Evolutionary conservation across 495 filamentous ascomycete genomes (phyloP).

Genomic region (Hyaloscypha hepaticicola): DNA sequence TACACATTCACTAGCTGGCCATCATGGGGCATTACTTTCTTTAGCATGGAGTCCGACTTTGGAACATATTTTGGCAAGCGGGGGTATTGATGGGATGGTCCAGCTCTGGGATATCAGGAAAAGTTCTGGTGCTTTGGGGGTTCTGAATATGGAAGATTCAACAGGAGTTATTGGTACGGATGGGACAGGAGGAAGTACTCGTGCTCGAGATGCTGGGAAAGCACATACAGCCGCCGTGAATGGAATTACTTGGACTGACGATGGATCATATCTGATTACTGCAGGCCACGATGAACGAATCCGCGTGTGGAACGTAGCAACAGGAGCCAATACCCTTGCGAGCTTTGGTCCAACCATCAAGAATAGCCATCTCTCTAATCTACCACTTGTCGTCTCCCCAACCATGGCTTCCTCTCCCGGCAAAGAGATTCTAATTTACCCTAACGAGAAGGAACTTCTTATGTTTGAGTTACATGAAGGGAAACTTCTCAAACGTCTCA

Average conservation of each 20-base stretch:
- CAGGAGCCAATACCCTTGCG: conserved; percentile 77
- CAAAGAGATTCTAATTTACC: conserved; percentile 67
- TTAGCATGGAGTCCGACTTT: conserved; percentile 76
- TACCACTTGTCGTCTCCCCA: conserved; percentile 62
- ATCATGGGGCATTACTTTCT: conserved; percentile 67
- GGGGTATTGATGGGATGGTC: conserved; percentile 72
- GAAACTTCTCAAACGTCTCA: conserved; percentile 65
- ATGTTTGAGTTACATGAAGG: conserved; percentile 75
- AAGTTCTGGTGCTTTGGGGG: conserved; percentile 66
- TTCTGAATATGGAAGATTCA: conserved; percentile 80
- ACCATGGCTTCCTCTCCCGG: conserved; percentile 46
- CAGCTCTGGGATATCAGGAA: conserved; percentile 84
- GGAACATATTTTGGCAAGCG: conserved; percentile 76
- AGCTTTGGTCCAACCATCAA: conserved; percentile 79
- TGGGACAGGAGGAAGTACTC: conserved; percentile 47
- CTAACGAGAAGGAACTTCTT: conserved; percentile 76
- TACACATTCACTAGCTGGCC: conserved; percentile 75
- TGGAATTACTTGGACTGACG: conserved; percentile 77
- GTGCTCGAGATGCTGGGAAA: conserved; percentile 49
- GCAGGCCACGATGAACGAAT: conserved; percentile 79
- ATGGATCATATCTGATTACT: conserved; percentile 71
- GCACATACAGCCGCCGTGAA: conserved; percentile 80
- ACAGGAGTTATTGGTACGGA: conserved; percentile 55
- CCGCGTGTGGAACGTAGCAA: conserved; percentile 77
- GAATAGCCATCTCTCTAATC: conserved; percentile 64